Conservation (phyloP, 345 rosid species). For the Euphorbia peplus region DNA sequence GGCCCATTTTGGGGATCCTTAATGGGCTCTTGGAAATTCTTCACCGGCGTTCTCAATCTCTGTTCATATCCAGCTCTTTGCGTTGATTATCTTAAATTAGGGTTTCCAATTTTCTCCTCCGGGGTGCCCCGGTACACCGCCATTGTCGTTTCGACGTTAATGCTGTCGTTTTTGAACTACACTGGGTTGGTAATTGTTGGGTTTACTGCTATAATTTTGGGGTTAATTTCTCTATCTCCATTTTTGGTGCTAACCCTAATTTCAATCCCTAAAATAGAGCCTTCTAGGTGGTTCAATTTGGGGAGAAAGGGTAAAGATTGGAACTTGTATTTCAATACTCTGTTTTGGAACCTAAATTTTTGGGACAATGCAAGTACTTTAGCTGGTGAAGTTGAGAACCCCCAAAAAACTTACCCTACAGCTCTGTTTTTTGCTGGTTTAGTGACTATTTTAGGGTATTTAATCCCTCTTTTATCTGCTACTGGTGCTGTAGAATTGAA, state of each 20-base stretch:
- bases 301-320: slow-evolving; percentile 22
- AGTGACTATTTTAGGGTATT: slow-evolving; percentile 15
- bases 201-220: slow-evolving; percentile 19
- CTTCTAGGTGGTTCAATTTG: slow-evolving; percentile 24
- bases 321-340: slow-evolving; percentile 23
- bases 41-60: slow-evolving; percentile 27
- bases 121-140: slow-evolving; percentile 17
- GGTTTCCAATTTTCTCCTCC: slow-evolving; percentile 16
- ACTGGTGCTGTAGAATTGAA: slow-evolving; percentile 15
- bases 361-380: slow-evolving; percentile 31
- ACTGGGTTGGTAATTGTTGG: slow-evolving; percentile 26
- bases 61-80: slow-evolving; percentile 26
- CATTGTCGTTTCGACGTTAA: slow-evolving; percentile 6
- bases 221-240: slow-evolving; percentile 22
- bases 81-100: slow-evolving; percentile 21
- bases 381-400: slow-evolving; percentile 31
- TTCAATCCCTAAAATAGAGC: slow-evolving; percentile 27
- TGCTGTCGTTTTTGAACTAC: slow-evolving; percentile 22
- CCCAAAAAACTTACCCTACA: slow-evolving; percentile 21
- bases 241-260: slow-evolving; percentile 13
- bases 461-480: slow-evolving; percentile 26
- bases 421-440: slow-evolving; percentile 22
- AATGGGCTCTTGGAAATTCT: slow-evolving; percentile 32
- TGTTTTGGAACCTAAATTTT: slow-evolving; percentile 33
- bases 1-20: slow-evolving; percentile 32